These are phyloP conservation scores for Alternaria burnsii DNA, from an alignment of 2,329 filamentous ascomycete genomes.

Conservation along the genomic window DNA sequence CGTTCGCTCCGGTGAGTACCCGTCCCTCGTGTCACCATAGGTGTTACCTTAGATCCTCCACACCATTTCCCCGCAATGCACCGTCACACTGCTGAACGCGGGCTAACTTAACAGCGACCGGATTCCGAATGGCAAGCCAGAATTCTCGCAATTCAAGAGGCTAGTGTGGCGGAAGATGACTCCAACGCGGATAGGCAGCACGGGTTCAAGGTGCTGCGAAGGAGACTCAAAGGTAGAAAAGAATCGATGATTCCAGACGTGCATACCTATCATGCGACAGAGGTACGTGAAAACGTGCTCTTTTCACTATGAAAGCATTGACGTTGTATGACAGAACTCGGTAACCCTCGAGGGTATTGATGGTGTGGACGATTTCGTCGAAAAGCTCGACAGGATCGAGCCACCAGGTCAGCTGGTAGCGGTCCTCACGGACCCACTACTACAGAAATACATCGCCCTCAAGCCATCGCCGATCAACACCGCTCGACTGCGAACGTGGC, in stretches of 20 bases:
- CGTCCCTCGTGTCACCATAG: conserved; percentile 32
- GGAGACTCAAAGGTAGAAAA: conserved; percentile 60
- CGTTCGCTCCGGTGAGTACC: conserved; percentile 49
- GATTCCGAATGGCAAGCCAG: conserved; percentile 77
- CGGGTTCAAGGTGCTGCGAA: conserved; percentile 70
- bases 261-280: conserved; percentile 76
- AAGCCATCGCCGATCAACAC: conserved; percentile 39
- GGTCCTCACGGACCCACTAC: conserved; percentile 75
- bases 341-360: conserved; percentile 77
- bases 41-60: conserved; percentile 15
- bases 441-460: conserved; percentile 78
- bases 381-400: conserved; percentile 79
- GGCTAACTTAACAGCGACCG: conserved; percentile 63
- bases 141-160: conserved; percentile 72
- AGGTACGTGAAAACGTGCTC: conserved; percentile 52
- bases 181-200: conserved; percentile 55
- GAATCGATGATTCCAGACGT: conserved; percentile 68
- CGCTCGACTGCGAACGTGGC: conserved; percentile 50
- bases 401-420: conserved; percentile 83
- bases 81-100: conserved; percentile 25
- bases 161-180: conserved; percentile 53
- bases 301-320: conserved; percentile 9
- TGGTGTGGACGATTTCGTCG: conserved; percentile 72
- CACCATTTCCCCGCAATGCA: conserved; percentile 20
- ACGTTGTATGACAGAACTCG: conserved; percentile 48